phyloP scores from a whole-genome alignment of 495 filamentous ascomycete species.

The Neurospora terricola region DNA sequence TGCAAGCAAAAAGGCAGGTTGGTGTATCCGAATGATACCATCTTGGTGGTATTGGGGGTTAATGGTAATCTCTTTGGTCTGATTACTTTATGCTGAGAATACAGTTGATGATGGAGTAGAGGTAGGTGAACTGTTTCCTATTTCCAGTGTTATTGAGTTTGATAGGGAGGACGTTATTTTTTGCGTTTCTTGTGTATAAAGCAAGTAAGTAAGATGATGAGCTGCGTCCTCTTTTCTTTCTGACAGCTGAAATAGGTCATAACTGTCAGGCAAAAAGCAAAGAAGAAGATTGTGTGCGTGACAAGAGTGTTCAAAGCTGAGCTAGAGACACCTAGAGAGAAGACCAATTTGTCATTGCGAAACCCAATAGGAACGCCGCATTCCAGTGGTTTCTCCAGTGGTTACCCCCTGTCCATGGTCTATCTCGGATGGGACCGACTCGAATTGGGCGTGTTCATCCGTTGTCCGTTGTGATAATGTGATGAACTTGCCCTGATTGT shows the following conservation, averaged over 20 bases:
- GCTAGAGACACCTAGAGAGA: background rate
- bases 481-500: background rate
- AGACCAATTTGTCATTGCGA: background rate
- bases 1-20: background rate
- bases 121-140: background rate
- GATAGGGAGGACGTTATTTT: background rate
- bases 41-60: background rate
- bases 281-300: background rate
- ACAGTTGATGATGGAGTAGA: background rate
- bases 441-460: background rate
- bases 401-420: background rate
- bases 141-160: background rate
- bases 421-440: background rate
- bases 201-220: background rate
- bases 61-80: background rate
- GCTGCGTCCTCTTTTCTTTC: background rate
- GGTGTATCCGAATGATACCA: background rate
- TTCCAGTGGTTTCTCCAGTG: background rate
- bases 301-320: background rate
- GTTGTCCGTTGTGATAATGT: background rate
- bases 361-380: background rate
- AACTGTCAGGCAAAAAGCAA: background rate
- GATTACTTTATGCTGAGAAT: background rate
- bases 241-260: background rate
- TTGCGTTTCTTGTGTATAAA: background rate